Base-by-base conservation (phyloP, 129 eudicot genomes). In the Helichrysum umbraculigerum region DNA sequence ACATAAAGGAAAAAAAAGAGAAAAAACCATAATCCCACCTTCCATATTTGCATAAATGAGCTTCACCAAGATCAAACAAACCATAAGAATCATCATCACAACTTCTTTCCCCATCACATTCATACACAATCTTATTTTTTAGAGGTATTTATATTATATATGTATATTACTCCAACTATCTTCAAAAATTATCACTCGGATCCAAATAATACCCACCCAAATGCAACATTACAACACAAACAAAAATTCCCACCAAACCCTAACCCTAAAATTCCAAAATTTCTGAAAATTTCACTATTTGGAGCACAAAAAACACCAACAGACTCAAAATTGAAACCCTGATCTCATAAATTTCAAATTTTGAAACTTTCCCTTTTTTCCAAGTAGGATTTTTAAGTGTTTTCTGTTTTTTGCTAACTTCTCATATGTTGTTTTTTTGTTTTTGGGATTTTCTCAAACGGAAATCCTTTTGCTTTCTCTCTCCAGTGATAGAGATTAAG, bases 1-100 rank as follows among this genome's bases (percentile, higher is more conserved):
- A 39, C 7, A 28, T 17, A 63, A 39, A 66, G 32, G 29, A 57
- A 78, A 81, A 74, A 50, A 12, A 64, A 32, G 9, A 30, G 0
- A 63, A 8, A 39, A n/a, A 7, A 17, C 5, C 21, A 67, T 84
- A 77, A 84, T 3, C 51, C 16, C 28, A 88, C 97, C 97, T 91
- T 91, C 97, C 79, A 86, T 76, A 80, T 91, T 91, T 57, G 88
- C 97, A 76, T 47, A 75, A 70, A 84, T 79, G 34, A 83, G 44
- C 78, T 77, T 83, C 73, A 81, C 67, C 81, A 86, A 30, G 83
- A 88, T 63, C 79, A 82, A 72, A 77, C 82, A 84, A 42, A 79
- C 34, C 47, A 85, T 12, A 68, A 75, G 25, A 52, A 75, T 7
- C 8, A 10, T 50, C 71, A 73, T 56, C 87, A 84, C 17, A 34